Base-by-base conservation (phyloP, 257 asterid genomes). In the Mentha longifolia region DNA sequence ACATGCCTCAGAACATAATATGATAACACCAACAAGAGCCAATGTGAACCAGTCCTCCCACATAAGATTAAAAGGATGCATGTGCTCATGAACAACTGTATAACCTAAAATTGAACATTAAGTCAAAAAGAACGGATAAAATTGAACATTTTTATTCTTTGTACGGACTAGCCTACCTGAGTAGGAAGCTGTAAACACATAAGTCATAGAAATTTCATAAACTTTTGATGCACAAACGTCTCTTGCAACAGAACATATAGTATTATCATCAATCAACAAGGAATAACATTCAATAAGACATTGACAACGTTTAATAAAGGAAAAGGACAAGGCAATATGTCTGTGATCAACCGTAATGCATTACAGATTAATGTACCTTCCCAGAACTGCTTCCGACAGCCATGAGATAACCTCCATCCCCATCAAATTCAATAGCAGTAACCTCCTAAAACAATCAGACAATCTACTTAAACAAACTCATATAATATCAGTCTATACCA, bases 361-460 rank as follows among this genome's bases (percentile, higher is more conserved):
- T n/a, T 19, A 47, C 63, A 37, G 59, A 74, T 54, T 42, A 49
- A 60, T 78, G 46, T 85, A 92, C 99, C 97, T 91, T 94, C 59
- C 99, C 99, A 68, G 80, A 80, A 80, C 97, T 86, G 84, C 90
- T 91, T 78, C 99, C 99, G 78, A 88, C 97, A 65, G 93, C 96
- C 96, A 91, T 86, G 20, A 61, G 89, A 77, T 79, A 83, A 73
- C 97, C 97, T 61, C 86, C 89, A 80, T 85, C 94, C 68, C 85
- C 90, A 41, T 88, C 93, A 46, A 94, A 91, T 82, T 94, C 97
- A 77, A 91, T 65, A 15, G 98, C 96, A 31, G 97, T 91, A 43
- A 94, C 95, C 89, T 91, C 96, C 96, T 88, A 81, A 69, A 78
- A 74, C 57, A 72, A 46, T 47, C 76, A 64, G 16, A 75, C 16